Conservation (phyloP, 2,329 filamentous ascomycete species). For the Colletotrichum melonis region DNA sequence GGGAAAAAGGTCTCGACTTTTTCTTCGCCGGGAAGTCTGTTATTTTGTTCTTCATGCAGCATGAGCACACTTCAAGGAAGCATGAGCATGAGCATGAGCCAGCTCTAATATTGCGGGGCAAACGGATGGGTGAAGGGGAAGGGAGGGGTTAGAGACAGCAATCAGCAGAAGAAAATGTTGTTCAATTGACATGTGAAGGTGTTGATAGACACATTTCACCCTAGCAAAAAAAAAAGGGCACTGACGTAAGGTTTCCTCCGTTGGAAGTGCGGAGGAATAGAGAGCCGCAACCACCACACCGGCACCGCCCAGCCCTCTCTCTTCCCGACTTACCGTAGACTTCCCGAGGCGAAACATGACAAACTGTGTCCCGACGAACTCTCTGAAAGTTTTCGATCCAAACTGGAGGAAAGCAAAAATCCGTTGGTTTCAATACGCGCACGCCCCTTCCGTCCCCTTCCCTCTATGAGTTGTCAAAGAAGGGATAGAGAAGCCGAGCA, state of each 20-base stretch:
- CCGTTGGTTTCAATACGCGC: background rate
- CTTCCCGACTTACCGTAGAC: conserved; percentile 21
- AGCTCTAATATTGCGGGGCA: conserved; percentile 10
- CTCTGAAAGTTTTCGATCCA: background rate
- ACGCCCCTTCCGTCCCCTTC: background rate
- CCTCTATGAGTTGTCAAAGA: too few relatives aligned
- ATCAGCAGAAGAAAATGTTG: background rate
- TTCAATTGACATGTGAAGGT: background rate
- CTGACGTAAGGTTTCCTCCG: conserved; percentile 1
- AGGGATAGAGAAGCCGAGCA: too few relatives aligned
- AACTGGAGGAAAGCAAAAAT: background rate
- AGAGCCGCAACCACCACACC: conserved; percentile 12
- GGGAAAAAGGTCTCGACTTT: background rate
- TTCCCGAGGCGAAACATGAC: conserved; percentile 30
- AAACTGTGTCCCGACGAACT: conserved; percentile 27
- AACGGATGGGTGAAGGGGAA: background rate
- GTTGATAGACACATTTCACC: background rate
- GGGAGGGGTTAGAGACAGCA: background rate
- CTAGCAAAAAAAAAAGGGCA: background rate
- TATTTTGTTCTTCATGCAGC: conserved; percentile 7
- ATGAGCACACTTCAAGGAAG: background rate
- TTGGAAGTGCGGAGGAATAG: background rate
- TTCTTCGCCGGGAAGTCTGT: background rate
- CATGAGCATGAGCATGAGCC: conserved; percentile 3
- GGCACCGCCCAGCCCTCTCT: background rate